A percentile compares a stretch with the other conserved stretches of the same genome.
These are phyloP conservation scores for Lipomyces starkeyi DNA, from an alignment of 805 yeast genomes.

Conservation along the genomic window DNA sequence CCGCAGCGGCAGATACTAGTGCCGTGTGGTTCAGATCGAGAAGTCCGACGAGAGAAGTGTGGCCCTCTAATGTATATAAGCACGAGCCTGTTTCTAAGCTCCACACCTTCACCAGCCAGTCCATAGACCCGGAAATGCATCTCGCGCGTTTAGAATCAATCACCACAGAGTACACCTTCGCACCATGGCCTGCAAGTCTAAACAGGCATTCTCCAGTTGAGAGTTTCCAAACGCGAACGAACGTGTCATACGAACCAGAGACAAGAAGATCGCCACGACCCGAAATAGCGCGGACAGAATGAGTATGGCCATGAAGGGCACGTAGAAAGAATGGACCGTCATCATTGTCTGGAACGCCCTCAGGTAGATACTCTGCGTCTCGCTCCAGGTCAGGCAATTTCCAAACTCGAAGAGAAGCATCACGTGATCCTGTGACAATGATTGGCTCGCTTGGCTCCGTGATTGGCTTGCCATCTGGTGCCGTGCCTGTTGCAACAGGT, in stretches of 20 bases:
- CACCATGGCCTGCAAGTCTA: conserved; percentile 81
- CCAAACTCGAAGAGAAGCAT: conserved; percentile 91
- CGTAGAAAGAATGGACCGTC: conserved; percentile 70
- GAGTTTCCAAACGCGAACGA: conserved; percentile 91
- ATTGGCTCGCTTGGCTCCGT: conserved; percentile 68
- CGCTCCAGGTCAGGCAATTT: conserved; percentile 64
- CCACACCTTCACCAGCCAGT: conserved; percentile 88
- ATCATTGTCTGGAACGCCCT: conserved; percentile 26
- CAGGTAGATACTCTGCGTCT: conserved; percentile 23
- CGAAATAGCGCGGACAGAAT: conserved; percentile 83
- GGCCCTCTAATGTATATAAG: conserved; percentile 78
- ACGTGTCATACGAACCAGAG: conserved; percentile 89
- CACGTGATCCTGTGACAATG: conserved; percentile 89
- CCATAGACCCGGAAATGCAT: conserved; percentile 92
- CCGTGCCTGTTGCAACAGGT: conserved; percentile 52
- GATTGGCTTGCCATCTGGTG: conserved; percentile 61
- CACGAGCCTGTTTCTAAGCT: conserved; percentile 77
- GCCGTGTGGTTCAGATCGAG: conserved; percentile 75
- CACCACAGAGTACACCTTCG: conserved; percentile 87
- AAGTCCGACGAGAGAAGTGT: conserved; percentile 86
- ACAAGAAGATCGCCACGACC: conserved; percentile 84
- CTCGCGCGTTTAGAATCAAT: conserved; percentile 75
- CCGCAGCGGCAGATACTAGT: conserved; percentile 95
- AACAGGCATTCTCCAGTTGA: conserved; percentile 73
- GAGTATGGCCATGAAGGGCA: conserved; percentile 75